Conservation (phyloP, 768 basidiomycete genomes). For the Exidia glandulosa region DNA sequence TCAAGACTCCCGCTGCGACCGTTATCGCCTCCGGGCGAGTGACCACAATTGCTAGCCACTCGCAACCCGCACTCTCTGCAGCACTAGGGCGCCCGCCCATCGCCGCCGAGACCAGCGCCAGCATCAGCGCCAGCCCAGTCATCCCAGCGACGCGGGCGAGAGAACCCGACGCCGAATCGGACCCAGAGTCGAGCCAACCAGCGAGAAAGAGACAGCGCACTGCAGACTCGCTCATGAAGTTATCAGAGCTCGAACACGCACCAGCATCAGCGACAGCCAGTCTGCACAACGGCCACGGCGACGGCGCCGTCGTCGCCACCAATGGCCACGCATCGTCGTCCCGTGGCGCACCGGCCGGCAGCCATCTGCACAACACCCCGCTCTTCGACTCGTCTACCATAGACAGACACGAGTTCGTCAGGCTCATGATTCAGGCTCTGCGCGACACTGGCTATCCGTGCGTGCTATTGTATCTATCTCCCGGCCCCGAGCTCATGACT, state of each 20-base stretch:
- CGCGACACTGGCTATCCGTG: conserved; percentile 71
- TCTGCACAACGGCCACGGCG: conserved; percentile 11
- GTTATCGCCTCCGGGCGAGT: not conserved
- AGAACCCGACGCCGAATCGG: not conserved
- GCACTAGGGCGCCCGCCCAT: not conserved
- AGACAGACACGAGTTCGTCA: conserved; percentile 83
- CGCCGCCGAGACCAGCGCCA: not conserved
- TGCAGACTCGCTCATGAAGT: not conserved
- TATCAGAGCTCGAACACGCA: not conserved
- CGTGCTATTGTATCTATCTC: conserved; percentile 7
- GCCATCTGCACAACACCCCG: not conserved
- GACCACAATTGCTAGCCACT: not conserved
- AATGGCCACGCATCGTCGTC: conserved; percentile 48
- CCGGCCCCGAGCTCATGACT: conserved; percentile 28
- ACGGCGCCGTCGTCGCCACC: not conserved
- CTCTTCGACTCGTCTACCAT: conserved; percentile 17
- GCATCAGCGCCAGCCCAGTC: too few relatives aligned
- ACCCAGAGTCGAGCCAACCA: not conserved
- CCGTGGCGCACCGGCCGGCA: conserved; percentile 52
- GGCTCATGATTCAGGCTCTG: conserved; percentile 79
- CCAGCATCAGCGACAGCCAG: not conserved
- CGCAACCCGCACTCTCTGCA: not conserved
- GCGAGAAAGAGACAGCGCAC: not conserved
- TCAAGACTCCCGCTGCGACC: too few relatives aligned
- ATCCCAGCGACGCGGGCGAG: not conserved